phyloP scores from a whole-genome alignment of 257 asterid genomes.

The Echium plantagineum region DNA sequence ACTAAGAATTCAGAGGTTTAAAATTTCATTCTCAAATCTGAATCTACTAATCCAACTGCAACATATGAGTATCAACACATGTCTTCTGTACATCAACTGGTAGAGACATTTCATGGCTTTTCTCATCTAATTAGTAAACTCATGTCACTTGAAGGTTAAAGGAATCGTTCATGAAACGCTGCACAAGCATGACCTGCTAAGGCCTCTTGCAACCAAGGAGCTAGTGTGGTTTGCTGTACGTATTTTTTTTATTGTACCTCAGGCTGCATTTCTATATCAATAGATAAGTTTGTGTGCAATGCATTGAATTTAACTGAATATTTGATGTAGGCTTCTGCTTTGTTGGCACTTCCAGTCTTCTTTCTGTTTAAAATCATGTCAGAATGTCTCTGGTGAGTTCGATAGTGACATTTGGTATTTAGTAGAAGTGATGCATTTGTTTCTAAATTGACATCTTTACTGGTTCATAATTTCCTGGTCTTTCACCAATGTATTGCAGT shows the following conservation, averaged over 20 bases:
- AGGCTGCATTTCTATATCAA: constrained; percentile 5
- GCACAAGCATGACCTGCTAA: constrained; percentile 63
- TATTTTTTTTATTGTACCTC: constrained; percentile 11
- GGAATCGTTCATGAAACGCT: constrained; percentile 48
- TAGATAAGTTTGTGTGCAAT: not conserved
- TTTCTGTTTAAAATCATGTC: constrained; percentile 32
- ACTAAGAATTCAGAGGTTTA: too few species aligned
- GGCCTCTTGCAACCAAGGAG: constrained; percentile 68
- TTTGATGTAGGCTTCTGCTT: constrained; percentile 54
- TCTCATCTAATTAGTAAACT: constrained; percentile 5
- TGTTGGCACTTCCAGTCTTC: constrained; percentile 62
- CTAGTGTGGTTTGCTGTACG: constrained; percentile 79
- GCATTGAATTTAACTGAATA: constrained; percentile 5
- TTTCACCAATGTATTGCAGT: constrained; percentile 24
- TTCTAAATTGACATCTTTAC: not conserved
- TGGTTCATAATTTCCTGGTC: not conserved
- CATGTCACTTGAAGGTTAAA: constrained; percentile 47
- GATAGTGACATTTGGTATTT: not conserved
- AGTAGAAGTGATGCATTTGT: not conserved
- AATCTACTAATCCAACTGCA: not conserved
- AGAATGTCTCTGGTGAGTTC: constrained; percentile 46
- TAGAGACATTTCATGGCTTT: not conserved
- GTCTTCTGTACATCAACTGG: constrained; percentile 3
- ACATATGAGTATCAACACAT: constrained; percentile 4
- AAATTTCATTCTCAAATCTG: too few species aligned